Percentiles rank a stretch among this genome's conserved stretches.
Conservation (phyloP, 1,284 basidiomycete genomes). For the Trichosporon ovoides region DNA sequence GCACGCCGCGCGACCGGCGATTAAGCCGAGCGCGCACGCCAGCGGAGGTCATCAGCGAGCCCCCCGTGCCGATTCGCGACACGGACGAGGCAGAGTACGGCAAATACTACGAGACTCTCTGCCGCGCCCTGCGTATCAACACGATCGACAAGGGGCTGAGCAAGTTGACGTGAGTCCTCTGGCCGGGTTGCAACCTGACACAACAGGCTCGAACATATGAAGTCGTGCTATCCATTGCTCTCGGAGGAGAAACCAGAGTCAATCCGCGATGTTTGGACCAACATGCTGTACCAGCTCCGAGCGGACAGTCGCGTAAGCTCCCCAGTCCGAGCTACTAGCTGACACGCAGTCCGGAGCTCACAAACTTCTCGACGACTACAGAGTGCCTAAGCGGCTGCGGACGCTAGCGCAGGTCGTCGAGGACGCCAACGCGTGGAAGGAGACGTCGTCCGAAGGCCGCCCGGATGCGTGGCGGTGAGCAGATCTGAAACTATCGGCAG, state of each 20-base stretch:
- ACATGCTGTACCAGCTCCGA: conserved; percentile 27
- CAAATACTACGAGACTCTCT: conserved; percentile 35
- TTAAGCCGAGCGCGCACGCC: conserved; percentile 11
- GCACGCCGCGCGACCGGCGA: conserved; percentile 1
- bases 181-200: background rate
- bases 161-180: conserved; percentile 41
- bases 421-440: conserved; percentile 30
- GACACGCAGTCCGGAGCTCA: conserved; percentile 26
- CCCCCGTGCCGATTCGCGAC: conserved; percentile 21
- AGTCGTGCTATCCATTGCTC: conserved; percentile 36
- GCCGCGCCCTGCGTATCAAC: conserved; percentile 36
- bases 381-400: conserved; percentile 28
- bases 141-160: conserved; percentile 40
- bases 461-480: conserved; percentile 44
- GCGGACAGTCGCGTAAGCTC: conserved; percentile 31
- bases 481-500: background rate
- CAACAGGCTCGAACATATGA: conserved; percentile 33
- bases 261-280: conserved; percentile 29
- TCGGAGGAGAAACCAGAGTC: conserved; percentile 27
- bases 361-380: conserved; percentile 34
- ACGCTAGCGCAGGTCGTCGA: conserved; percentile 34
- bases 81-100: conserved; percentile 34
- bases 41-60: conserved; percentile 19
- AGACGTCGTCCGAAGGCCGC: conserved; percentile 14
- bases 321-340: background rate